Percentiles rank a stretch among this genome's conserved stretches.
Evolutionary conservation across 768 basidiomycete genomes (phyloP).

Genomic region (Gyrodon lividus): DNA sequence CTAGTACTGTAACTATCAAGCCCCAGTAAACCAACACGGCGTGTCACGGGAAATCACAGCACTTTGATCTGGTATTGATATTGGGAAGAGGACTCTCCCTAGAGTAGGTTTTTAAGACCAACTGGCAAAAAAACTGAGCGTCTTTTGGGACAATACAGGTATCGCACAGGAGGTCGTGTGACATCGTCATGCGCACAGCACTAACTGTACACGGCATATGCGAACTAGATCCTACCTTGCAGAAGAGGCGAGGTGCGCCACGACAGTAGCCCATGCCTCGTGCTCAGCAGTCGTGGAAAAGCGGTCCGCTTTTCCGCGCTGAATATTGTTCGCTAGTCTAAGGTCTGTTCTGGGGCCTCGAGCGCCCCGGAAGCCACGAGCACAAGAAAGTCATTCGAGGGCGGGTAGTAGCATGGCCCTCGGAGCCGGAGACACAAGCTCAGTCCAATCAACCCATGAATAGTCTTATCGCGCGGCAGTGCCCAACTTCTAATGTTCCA

Average conservation of each 20-base stretch:
- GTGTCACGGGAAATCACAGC: too few relatives aligned
- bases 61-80: too few relatives aligned
- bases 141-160: slow-evolving; percentile 20
- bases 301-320: slow-evolving; percentile 1
- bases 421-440: slow-evolving; percentile 20
- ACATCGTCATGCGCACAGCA: slow-evolving; percentile 4
- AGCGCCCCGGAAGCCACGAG: background rate
- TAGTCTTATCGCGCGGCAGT: slow-evolving; percentile 1
- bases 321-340: slow-evolving; percentile 8
- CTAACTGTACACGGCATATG: slow-evolving; percentile 5
- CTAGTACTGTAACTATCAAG: too few relatives aligned
- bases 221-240: slow-evolving; percentile 16
- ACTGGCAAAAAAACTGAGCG: background rate
- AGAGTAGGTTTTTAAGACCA: too few relatives aligned
- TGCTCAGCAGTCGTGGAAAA: slow-evolving; percentile 2
- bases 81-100: too few relatives aligned
- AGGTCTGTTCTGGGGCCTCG: slow-evolving; percentile 4
- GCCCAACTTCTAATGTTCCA: background rate
- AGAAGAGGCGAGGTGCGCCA: slow-evolving; percentile 16
- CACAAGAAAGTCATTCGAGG: background rate
- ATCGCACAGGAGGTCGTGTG: slow-evolving; percentile 11
- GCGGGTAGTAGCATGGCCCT: slow-evolving; percentile 17
- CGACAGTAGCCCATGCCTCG: slow-evolving; percentile 9
- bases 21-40: too few relatives aligned
- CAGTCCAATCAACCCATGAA: background rate